Conservation (phyloP, 257 asterid species). For the Solanum chilense region DNA sequence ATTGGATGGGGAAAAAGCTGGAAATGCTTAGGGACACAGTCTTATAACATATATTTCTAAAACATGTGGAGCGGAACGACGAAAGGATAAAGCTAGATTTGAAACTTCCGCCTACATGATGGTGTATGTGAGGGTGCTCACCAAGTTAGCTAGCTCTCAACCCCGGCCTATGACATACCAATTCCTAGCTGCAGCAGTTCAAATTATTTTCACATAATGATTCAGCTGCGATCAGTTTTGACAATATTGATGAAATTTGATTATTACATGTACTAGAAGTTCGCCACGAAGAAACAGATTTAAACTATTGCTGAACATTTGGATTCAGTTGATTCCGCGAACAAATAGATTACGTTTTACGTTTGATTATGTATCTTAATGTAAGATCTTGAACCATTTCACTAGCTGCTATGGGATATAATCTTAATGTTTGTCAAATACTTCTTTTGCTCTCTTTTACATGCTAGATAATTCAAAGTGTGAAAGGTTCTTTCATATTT, state of each 20-base stretch:
- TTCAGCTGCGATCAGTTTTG: neutral
- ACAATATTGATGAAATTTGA: neutral
- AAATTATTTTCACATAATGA: neutral
- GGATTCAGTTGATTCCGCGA: neutral
- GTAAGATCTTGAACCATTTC: neutral
- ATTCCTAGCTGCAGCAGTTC: neutral
- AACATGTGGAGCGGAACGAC: neutral
- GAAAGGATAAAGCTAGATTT: neutral
- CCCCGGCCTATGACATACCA: neutral
- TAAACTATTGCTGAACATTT: neutral
- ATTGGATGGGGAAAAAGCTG: conserved; percentile 31
- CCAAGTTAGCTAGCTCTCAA: neutral
- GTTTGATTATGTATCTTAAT: neutral
- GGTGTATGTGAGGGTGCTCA: neutral
- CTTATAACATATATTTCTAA: neutral
- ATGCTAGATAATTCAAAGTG: neutral
- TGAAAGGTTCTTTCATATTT: neutral
- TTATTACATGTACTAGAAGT: neutral
- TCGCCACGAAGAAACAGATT: neutral
- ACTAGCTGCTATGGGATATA: neutral
- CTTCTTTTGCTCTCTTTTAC: neutral
- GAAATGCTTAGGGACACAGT: conserved; percentile 10
- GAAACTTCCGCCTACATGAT: neutral
- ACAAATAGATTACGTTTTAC: neutral
- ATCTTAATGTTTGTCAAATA: neutral